Conservation (phyloP, 2,329 filamentous ascomycete species). For the Talaromyces islandicus region DNA sequence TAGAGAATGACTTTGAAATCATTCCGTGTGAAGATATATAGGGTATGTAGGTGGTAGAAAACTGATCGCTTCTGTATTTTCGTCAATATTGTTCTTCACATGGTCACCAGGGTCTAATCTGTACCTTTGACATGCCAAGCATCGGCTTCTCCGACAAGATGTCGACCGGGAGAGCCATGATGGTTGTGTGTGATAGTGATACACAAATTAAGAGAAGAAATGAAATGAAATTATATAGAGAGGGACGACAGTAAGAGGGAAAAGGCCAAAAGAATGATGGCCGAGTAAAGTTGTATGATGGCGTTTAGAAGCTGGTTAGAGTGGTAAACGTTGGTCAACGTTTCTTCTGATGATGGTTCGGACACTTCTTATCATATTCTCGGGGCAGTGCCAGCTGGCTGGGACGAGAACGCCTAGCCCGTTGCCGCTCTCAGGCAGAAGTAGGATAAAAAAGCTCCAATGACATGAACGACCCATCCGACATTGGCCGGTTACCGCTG, state of each 20-base stretch:
- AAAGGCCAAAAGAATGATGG: not conserved
- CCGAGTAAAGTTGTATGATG: not conserved
- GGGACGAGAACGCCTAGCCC: not conserved
- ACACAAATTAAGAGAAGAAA: not conserved
- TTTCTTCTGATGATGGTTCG: not conserved
- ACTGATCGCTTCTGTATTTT: not conserved
- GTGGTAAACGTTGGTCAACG: not conserved
- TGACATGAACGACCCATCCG: not conserved
- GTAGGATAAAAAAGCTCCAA: not conserved
- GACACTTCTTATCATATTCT: not conserved
- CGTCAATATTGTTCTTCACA: not conserved
- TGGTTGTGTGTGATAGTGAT: not conserved
- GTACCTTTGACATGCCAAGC: not conserved
- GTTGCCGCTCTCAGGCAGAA: not conserved
- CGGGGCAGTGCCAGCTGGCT: not conserved
- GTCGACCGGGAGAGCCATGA: not conserved
- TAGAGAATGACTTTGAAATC: constrained; percentile 22
- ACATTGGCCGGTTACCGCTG: not conserved
- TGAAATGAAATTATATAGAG: not conserved
- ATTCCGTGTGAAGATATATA: constrained; percentile 21
- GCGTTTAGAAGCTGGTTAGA: not conserved
- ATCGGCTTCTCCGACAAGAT: not conserved
- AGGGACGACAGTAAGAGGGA: not conserved
- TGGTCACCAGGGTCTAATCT: not conserved
- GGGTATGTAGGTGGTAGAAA: not conserved